phyloP scores from a whole-genome alignment of 2,329 filamentous ascomycete species.

The Cytospora schulzeri region DNA sequence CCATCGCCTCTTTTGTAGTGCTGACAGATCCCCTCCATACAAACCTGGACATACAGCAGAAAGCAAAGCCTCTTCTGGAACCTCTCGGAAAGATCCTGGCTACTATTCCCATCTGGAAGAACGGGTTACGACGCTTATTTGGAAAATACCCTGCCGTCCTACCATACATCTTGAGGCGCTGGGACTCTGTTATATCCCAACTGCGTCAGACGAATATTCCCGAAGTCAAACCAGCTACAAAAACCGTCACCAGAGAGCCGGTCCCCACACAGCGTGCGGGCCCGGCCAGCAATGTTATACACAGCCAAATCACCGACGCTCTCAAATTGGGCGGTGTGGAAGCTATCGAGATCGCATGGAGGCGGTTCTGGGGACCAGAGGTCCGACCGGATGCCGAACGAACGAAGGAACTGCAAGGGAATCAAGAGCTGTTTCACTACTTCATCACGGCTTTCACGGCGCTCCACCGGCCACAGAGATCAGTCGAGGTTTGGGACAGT shows the following conservation, averaged over 20 bases:
- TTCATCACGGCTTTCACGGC: slow-evolving; percentile 41
- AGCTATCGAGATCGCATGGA: slow-evolving; percentile 34
- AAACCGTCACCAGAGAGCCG: neutral
- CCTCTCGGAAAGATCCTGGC: slow-evolving; percentile 31
- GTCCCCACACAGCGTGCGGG: neutral
- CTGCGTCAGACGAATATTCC: slow-evolving; percentile 13
- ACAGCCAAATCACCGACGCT: slow-evolving; percentile 34
- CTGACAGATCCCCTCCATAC: slow-evolving; percentile 38
- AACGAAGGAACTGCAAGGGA: slow-evolving; percentile 25
- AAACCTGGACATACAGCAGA: slow-evolving; percentile 26
- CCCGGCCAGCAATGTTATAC: slow-evolving; percentile 22
- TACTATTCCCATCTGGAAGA: slow-evolving; percentile 18
- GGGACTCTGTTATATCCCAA: slow-evolving; percentile 23
- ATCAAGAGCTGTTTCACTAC: slow-evolving; percentile 36
- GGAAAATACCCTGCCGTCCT: slow-evolving; percentile 28
- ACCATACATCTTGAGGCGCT: slow-evolving; percentile 29
- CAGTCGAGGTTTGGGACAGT: slow-evolving; percentile 41
- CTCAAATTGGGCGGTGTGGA: slow-evolving; percentile 33
- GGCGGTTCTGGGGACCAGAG: slow-evolving; percentile 34
- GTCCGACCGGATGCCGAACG: slow-evolving; percentile 29
- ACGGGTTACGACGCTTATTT: slow-evolving; percentile 31
- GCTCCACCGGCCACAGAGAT: slow-evolving; percentile 35
- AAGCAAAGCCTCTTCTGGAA: slow-evolving; percentile 33
- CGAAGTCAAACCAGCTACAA: neutral
- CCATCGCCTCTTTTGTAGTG: slow-evolving; percentile 43